Evolutionary conservation across 768 basidiomycete species (phyloP).

Genomic region (Tricholoma hemisulphureum): DNA sequence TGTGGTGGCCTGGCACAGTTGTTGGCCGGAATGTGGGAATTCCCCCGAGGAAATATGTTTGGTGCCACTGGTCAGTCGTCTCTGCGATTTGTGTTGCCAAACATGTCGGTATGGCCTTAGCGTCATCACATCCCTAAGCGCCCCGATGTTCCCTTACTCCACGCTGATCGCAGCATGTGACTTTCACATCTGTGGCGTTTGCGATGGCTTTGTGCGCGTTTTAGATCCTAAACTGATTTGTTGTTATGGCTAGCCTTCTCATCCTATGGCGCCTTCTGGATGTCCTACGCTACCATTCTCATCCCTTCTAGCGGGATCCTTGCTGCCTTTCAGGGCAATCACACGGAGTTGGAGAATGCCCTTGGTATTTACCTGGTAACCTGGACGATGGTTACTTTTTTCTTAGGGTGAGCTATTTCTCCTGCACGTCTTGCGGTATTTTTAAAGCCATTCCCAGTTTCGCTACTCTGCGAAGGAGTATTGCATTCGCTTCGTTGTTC

Average conservation of each 20-base stretch:
- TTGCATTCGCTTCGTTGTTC: conserved; percentile 41
- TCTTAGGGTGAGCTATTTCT: conserved; percentile 72
- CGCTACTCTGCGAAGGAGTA: conserved; percentile 37
- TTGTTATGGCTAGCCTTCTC: conserved; percentile 56
- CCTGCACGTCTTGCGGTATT: too few relatives aligned
- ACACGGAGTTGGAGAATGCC: conserved; percentile 45
- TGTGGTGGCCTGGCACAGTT: conserved; percentile 84
- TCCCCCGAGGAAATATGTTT: conserved; percentile 66
- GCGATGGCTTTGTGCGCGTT: too few relatives aligned
- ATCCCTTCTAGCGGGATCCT: conserved; percentile 67
- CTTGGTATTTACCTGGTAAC: conserved; percentile 72
- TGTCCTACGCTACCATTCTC: conserved; percentile 74
- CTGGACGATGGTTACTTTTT: conserved; percentile 72
- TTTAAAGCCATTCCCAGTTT: conserved; percentile 26
- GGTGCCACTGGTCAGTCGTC: conserved; percentile 64
- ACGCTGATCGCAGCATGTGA: too few relatives aligned
- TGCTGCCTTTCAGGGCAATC: conserved; percentile 44
- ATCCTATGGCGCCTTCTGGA: conserved; percentile 86
- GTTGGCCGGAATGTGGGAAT: conserved; percentile 89
- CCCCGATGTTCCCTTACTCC: too few relatives aligned
- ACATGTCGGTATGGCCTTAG: not conserved
- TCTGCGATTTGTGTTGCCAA: conserved; percentile 3
- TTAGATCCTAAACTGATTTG: conserved; percentile 1
- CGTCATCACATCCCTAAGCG: too few relatives aligned
- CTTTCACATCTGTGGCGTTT: too few relatives aligned